phyloP scores from a whole-genome alignment of 1,139 yeast genomes.

The Citeromyces hawaiiensis region DNA sequence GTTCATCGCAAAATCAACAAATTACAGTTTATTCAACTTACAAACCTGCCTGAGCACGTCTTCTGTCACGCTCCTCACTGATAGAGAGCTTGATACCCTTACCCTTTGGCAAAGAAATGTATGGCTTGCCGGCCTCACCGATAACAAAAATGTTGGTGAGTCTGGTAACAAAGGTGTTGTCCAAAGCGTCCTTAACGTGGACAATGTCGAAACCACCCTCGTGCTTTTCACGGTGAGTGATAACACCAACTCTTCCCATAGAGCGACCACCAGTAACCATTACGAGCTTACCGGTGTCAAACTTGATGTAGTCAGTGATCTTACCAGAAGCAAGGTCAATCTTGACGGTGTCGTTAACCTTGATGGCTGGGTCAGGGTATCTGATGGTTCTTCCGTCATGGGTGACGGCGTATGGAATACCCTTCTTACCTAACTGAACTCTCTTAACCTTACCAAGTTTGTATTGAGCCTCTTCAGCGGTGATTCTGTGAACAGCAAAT shows the following conservation, averaged over 20 bases:
- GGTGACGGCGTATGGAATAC: constrained; percentile 95
- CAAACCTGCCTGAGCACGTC: constrained; percentile 60
- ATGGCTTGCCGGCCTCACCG: constrained; percentile 97
- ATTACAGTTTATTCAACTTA: constrained; percentile 8
- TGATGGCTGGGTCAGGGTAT: constrained; percentile 97
- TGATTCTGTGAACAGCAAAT: constrained; percentile 98
- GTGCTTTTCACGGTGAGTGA: constrained; percentile 97
- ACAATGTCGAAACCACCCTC: constrained; percentile 99
- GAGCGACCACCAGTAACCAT: constrained; percentile 99
- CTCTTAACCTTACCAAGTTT: constrained; percentile 96
- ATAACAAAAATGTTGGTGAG: constrained; percentile 91
- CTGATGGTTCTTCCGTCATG: constrained; percentile 99
- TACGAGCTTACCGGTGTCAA: constrained; percentile 90
- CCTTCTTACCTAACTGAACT: constrained; percentile 97
- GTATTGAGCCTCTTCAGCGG: constrained; percentile 96
- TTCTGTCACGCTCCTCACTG: constrained; percentile 99
- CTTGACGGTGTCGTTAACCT: constrained; percentile 95
- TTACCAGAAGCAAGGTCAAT: constrained; percentile 93
- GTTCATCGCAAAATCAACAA: not conserved
- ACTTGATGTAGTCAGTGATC: constrained; percentile 82
- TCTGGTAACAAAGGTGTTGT: constrained; percentile 98
- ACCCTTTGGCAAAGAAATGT: constrained; percentile 98
- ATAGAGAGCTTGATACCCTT: constrained; percentile 98
- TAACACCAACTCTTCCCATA: constrained; percentile 99
- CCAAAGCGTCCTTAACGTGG: constrained; percentile 95